Evolutionary conservation across 768 basidiomycete genomes (phyloP), one percentile per base, ranked within the genome.

Genomic region (Stropharia rugosoannulata): DNA sequence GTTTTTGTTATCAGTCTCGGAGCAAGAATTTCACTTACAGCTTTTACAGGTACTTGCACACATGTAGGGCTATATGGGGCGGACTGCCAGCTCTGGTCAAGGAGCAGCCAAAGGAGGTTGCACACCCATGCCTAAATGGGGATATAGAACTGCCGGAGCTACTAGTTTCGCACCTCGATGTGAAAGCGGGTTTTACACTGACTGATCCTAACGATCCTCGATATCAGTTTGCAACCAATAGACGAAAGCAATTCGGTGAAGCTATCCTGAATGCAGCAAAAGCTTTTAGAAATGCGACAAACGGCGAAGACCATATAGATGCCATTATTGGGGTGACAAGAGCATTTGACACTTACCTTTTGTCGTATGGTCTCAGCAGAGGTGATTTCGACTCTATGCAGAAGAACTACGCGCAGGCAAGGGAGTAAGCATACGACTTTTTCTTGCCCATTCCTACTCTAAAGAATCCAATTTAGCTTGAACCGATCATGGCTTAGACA

Each of bases 301-400:
- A 80, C 42, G 84, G 81, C 35, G 91, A 93, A 68, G 90, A 93
- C 66, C 89, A 92, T 58, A 89, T 92, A 42, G 95, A 98, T 67
- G 89, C 91, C 4, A 84, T 96, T 32, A 80, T 91, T 35, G 76
- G 77, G 37, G 81, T 92, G 15, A 80, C 85, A 19, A 84, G 84
- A 44, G 86, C 85, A 3, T 86, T 93, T 42, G 91, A 93, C 60
- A 82, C 85, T 2, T 90, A 83, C 64, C 73, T 93, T 62, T 74
- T 92, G 45, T 83, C 83, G 49, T 90, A 90, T 69, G 89, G 81
- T 12, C 73, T 89, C 66, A 81, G 72, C 44, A 73, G 83, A 63
- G 70, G 70, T 49, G 80, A 82, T 50, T 90, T 83, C 60, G 82
- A 82, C 52, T 73, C 80, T 9, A 65, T 88, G 63, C 86, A 87